Evolutionary conservation across 345 rosid species (phyloP), one percentile per base, ranked within the genome.

Genomic region (Odontarrhena argentea): DNA sequence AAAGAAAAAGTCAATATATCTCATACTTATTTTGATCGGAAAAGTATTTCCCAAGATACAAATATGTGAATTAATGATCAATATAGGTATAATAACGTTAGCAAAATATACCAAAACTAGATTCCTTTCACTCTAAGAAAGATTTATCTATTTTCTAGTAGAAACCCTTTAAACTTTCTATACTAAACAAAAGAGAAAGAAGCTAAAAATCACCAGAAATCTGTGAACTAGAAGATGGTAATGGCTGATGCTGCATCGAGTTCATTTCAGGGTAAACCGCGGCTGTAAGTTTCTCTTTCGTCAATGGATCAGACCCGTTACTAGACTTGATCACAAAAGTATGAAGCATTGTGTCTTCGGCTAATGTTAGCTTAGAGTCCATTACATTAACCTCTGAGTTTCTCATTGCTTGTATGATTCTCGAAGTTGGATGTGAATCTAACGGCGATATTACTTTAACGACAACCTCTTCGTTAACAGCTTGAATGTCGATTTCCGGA

Each of bases 221-320:
- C 67, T 41, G 70, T 82, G 85, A 82, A 37, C 82, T 84, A 69
- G 65, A 71, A 11, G 86, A 78, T 49, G 94, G 85, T 74, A 79
- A 67, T 74, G 87, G 76, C 78, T 84, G 77, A 69, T 83, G 76
- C 76, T 85, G 80, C 48, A 60, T 67, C 12, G 85, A 70, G 76
- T 67, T 80, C 6, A 80, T 74, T 60, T 84, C 86, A 0, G 65
- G 75, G 45, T 84, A 62, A 69, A 83, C 79, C 8, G 83, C 88
- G 2, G 92, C 96, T 68, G 84, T 77, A 68, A 94, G 69, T 78
- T 86, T 88, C 74, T 94, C 99, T 82, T 81, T 94, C 8, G 91
- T 88, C 62, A 94, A 74, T 75, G 86, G 86, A 69, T 88, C 91
- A 0, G 88, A 77, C 49, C 82, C 87, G 41, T 80, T 65, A 48